Percentiles rank a stretch among this genome's conserved stretches.
Conservation (phyloP, 2,329 filamentous ascomycete genomes). For the Pseudofabraea citricarpa region DNA sequence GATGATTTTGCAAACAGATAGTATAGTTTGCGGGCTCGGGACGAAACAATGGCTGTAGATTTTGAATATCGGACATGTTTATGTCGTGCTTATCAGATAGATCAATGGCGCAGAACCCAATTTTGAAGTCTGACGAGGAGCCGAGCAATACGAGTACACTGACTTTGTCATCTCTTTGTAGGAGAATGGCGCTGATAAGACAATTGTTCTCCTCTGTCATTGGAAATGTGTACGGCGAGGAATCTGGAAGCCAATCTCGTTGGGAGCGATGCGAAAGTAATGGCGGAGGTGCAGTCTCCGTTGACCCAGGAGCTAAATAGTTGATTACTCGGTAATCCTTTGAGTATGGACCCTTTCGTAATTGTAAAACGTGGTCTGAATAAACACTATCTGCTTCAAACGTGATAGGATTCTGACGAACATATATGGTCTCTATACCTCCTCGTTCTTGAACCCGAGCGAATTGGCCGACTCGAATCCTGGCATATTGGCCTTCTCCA, state of each 20-base stretch:
- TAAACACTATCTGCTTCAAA: neutral
- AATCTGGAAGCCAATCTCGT: neutral
- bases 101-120: neutral
- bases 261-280: neutral
- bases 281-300: neutral
- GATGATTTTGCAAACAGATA: neutral
- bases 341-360: neutral
- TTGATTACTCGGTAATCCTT: neutral
- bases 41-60: neutral
- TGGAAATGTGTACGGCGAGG: neutral
- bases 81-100: neutral
- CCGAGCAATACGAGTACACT: neutral
- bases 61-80: neutral
- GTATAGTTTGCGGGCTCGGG: neutral
- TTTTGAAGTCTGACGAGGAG: neutral
- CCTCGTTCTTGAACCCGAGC: constrained; percentile 17
- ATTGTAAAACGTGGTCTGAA: neutral
- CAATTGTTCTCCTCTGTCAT: neutral
- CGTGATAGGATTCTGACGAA: constrained; percentile 20
- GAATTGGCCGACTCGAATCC: constrained; percentile 18
- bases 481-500: constrained; percentile 14
- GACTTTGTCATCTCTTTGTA: neutral
- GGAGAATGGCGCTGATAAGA: neutral
- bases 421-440: constrained; percentile 20
- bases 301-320: neutral